phyloP scores from a whole-genome alignment of 192 early-diverging fungal species.

The Funneliformis geosporum region DNA sequence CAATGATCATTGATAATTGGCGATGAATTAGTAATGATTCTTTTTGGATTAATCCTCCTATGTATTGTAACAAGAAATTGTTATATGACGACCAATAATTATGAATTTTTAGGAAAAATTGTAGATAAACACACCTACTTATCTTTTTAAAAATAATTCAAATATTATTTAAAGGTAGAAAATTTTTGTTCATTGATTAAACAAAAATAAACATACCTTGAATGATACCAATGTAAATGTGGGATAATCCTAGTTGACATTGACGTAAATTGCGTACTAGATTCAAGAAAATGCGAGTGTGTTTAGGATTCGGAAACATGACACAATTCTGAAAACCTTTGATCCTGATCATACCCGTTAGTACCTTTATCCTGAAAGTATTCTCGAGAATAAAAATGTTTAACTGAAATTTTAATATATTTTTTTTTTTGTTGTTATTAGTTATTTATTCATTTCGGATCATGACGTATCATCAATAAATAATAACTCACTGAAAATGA shows the following conservation, averaged over 20 bases:
- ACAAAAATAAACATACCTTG: constrained; percentile 1
- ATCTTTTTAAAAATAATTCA: not conserved
- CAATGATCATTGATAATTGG: not conserved
- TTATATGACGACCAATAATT: not conserved
- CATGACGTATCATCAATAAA: too few relatives aligned
- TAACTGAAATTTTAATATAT: too few relatives aligned
- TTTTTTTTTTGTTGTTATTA: too few relatives aligned
- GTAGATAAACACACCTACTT: not conserved
- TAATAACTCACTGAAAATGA: too few relatives aligned
- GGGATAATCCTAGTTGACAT: not conserved
- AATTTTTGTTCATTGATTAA: not conserved
- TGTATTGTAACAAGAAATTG: not conserved
- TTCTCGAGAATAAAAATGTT: too few relatives aligned
- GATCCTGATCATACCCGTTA: not conserved
- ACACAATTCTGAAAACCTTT: not conserved
- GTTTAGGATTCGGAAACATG: not conserved
- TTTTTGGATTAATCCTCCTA: not conserved
- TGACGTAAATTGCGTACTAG: not conserved
- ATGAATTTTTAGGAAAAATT: not conserved
- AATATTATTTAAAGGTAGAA: not conserved
- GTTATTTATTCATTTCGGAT: too few relatives aligned
- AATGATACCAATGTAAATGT: not conserved
- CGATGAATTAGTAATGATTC: not conserved
- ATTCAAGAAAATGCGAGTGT: not conserved
- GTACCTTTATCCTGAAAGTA: too few relatives aligned